Evolutionary conservation across 2,329 filamentous ascomycete genomes (phyloP), one percentile per base, ranked within the genome.

Genomic region (Thermomyces lanuginosus): DNA sequence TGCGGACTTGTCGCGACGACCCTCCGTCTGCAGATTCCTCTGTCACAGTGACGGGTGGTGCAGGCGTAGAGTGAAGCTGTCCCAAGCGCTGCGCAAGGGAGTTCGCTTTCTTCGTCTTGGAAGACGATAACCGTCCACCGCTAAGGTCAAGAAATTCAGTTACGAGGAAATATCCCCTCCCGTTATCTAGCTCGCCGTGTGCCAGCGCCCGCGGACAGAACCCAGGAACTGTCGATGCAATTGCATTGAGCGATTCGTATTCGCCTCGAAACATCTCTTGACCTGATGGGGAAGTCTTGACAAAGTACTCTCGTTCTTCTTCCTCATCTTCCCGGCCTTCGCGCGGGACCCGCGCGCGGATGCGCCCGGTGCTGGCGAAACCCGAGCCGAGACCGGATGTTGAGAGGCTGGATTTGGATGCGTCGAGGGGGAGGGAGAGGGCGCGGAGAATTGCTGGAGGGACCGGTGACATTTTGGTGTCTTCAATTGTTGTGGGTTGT

Each of bases 81-180:
- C 78, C 82, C 5, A 93, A 61, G 48, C 92, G 84, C 35, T 66
- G 54, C 0, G 82, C 81, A 1, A 93, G 60, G 1, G 68, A 72
- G 15, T 31, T 66, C 9, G 10, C n/a, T n/a, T 9, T 13, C 10
- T 16, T 7, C n/a, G 20, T n/a, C 8, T 21, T 22, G 10, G 11
- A 15, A 3, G 63, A 61, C 0, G 64, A 65, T 3, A 59, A 59
- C 7, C 48, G 45, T 15, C 45, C 36, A 27, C 37, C 53, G 0
- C 60, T 53, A 0, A 84, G 61, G 29, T 86, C 67, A 0, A 93
- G 61, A 45, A 84, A 93, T 41, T 91, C 81, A 0, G 82, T 92
- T 0, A 67, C 76, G 0, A 72, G 57, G 28, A 67, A 69, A 2
- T 58, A 61, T 4, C 33, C 45, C 29, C 41, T 44, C 1, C 46